Base-by-base conservation (phyloP, 805 yeast genomes). In the Ogataea sp. region DNA sequence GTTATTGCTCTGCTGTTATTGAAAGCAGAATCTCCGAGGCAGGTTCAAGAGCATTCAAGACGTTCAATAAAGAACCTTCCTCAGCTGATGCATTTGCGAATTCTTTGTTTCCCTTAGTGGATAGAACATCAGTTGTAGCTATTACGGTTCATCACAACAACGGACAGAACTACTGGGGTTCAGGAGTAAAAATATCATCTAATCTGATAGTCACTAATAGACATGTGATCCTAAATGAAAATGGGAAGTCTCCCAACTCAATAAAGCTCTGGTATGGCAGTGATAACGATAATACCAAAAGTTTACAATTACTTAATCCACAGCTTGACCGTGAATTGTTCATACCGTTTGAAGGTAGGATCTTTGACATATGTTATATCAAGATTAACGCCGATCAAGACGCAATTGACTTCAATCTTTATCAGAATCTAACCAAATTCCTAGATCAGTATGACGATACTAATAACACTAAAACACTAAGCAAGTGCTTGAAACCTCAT, bases 141-240 rank as follows among this genome's bases (percentile, higher is more conserved):
- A 45, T 53, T 3, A 41, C 42, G 1, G 39, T 38, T 10, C 36
- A 32, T 6, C 37, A n/a, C 6, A 18, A 30, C 8, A 25, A 39
- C 13, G 51, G 50, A 1, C 17, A 28, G 2, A 30, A 29, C 6
- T 49, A 46, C n/a, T 69, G 75, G 75, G 75, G 74, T 1, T 62
- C 71, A 6, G 64, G 71, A 16, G 56, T 68, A 1, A 43, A 59
- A n/a, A 55, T 62, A 39, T 54, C 58, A 31, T 30, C 43, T 2
- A 44, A 46, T 14, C 52, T 64, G 5, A 39, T 70, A 4, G 50
- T 67, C 6, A 69, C 75, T 6, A 70, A 70, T 44, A 39, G 55
- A 28, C 75, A 70, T 45, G 75, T 70, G 1, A 40, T 53, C 16
- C 37, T 51, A 37, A 41, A 39, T 7, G 35, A 32, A 2, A 6